A percentile compares a stretch with the other conserved stretches of the same genome.
phyloP scores from a whole-genome alignment of 768 basidiomycete genomes.

The Lactifluus hygrophoroides region DNA sequence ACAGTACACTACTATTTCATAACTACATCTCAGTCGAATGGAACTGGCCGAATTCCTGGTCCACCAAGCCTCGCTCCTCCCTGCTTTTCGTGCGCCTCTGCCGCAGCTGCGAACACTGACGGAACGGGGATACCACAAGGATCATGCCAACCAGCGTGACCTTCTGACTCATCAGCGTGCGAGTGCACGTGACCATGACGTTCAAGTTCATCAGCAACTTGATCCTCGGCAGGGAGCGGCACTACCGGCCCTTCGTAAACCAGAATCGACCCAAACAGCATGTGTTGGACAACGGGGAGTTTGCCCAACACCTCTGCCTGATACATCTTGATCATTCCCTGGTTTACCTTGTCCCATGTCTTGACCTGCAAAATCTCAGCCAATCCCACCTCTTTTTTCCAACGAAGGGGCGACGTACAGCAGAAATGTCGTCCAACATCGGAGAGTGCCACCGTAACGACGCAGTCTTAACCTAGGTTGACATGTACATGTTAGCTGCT shows the following conservation, averaged over 20 bases:
- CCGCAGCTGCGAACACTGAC: constrained; percentile 68
- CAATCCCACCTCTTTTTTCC: too few species aligned
- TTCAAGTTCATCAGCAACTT: constrained; percentile 32
- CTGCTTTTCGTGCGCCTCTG: constrained; percentile 33
- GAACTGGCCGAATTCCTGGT: constrained; percentile 64
- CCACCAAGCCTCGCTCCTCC: constrained; percentile 39
- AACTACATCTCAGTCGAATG: constrained; percentile 44
- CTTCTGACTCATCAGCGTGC: constrained; percentile 33
- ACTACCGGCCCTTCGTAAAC: constrained; percentile 53
- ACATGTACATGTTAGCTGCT: background rate
- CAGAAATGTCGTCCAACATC: constrained; percentile 97
- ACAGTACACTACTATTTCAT: background rate
- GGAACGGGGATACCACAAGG: constrained; percentile 90
- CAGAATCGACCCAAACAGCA: constrained; percentile 82
- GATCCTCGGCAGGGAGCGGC: constrained; percentile 25
- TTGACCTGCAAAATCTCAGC: constrained; percentile 42
- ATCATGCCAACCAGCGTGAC: constrained; percentile 74
- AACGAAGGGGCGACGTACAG: constrained; percentile 32
- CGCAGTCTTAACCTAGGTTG: constrained; percentile 79
- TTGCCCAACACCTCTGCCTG: constrained; percentile 90
- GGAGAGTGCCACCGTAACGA: constrained; percentile 97
- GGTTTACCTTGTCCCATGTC: constrained; percentile 94
- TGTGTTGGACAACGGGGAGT: constrained; percentile 93
- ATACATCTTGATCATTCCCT: constrained; percentile 98
- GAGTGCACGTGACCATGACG: constrained; percentile 43